Conservation (phyloP, 73 alveolate species). For the Paramecium primaurelia region DNA sequence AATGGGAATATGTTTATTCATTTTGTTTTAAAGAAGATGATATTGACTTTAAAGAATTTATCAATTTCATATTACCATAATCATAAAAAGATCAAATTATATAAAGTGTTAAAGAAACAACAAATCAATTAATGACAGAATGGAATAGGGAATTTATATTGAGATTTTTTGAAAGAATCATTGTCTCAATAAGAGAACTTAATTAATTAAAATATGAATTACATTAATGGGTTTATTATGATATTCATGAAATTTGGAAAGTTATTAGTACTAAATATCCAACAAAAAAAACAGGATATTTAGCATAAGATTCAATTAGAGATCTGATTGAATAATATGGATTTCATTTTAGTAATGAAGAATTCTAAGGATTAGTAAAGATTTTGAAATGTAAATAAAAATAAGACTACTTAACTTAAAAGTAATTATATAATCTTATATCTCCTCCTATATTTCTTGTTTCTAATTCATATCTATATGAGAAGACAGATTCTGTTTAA, state of each 20-base stretch:
- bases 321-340: background rate
- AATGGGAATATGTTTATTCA: background rate
- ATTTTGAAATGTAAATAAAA: background rate
- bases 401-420: background rate
- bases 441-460: background rate
- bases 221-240: background rate
- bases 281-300: background rate
- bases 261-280: background rate
- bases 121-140: background rate
- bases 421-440: background rate
- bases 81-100: background rate
- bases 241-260: background rate
- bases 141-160: background rate
- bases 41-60: background rate
- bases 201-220: background rate
- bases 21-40: background rate
- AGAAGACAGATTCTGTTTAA: background rate
- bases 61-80: background rate
- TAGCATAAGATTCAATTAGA: background rate
- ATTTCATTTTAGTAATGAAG: background rate
- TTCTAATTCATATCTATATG: background rate
- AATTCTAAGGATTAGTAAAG: background rate
- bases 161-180: background rate
- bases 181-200: background rate
- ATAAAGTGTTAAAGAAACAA: background rate